Conservation (phyloP, 1,284 basidiomycete genomes). For the Thecaphora thlaspeos region DNA sequence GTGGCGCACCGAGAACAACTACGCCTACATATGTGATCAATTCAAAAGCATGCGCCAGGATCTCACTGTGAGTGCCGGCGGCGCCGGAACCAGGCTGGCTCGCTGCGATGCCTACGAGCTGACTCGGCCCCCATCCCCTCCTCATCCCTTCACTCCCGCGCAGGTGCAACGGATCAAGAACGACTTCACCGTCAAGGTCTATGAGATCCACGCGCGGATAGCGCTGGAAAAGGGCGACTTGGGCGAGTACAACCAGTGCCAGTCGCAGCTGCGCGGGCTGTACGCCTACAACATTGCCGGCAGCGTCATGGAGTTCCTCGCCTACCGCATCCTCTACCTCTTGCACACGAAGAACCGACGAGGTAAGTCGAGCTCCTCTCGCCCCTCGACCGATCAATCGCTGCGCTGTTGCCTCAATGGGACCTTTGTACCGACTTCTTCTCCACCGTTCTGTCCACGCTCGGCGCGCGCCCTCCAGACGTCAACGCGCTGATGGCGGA, state of each 20-base stretch:
- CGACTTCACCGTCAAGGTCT: conserved; percentile 94
- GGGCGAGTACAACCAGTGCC: conserved; percentile 98
- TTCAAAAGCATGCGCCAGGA: conserved; percentile 98
- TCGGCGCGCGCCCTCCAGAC: conserved; percentile 68
- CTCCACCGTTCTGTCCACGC: conserved; percentile 1
- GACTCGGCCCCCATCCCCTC: too few species aligned
- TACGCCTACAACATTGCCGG: conserved; percentile 91
- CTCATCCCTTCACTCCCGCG: too few species aligned
- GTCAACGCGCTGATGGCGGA: conserved; percentile 93
- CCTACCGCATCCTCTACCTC: conserved; percentile 94
- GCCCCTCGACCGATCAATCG: background rate
- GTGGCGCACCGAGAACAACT: conserved; percentile 81
- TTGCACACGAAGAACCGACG: conserved; percentile 89
- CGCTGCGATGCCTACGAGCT: too few species aligned
- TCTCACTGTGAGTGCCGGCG: conserved; percentile 69
- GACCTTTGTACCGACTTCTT: too few species aligned
- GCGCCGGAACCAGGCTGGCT: too few species aligned
- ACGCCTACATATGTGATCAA: conserved; percentile 94
- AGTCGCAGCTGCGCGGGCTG: conserved; percentile 81
- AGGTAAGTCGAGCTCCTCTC: conserved; percentile 65
- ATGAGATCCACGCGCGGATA: conserved; percentile 97
- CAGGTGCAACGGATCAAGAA: conserved; percentile 98
- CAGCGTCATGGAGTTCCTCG: conserved; percentile 89
- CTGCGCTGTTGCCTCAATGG: too few species aligned
- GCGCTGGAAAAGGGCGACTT: conserved; percentile 94